phyloP scores from a whole-genome alignment of 345 rosid species.

The Psidium guajava region DNA sequence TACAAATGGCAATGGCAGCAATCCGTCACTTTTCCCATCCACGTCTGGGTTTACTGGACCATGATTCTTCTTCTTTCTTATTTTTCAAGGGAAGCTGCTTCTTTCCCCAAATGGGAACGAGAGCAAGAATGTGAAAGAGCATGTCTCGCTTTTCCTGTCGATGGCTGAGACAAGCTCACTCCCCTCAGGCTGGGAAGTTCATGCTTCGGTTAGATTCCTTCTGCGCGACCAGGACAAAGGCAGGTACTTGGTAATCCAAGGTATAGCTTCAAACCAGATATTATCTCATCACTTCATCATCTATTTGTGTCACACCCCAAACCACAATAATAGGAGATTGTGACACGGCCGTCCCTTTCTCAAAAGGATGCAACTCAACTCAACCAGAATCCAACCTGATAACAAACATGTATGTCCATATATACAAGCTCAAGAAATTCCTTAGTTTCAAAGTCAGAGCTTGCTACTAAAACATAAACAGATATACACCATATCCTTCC shows the following conservation, averaged over 20 bases:
- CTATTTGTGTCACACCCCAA: no score
- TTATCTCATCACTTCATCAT: not conserved
- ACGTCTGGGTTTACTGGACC: not conserved
- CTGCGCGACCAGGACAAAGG: slow-evolving; percentile 32
- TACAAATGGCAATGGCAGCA: slow-evolving; percentile 41
- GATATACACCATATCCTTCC: no score
- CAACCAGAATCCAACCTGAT: no score
- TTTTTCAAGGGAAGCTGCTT: slow-evolving; percentile 36
- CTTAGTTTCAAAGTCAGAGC: no score
- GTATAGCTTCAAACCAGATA: not conserved
- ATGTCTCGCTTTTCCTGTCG: slow-evolving; percentile 46
- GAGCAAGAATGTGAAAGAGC: slow-evolving; percentile 38
- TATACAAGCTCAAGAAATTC: no score
- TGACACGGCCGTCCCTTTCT: no score
- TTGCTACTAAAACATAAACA: no score
- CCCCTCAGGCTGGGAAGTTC: slow-evolving; percentile 35
- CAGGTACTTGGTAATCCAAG: slow-evolving; percentile 23
- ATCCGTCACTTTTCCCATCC: not conserved
- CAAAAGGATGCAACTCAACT: no score
- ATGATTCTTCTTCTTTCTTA: not conserved
- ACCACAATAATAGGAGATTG: no score
- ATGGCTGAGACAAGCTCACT: slow-evolving; percentile 28
- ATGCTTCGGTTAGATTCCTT: slow-evolving; percentile 29
- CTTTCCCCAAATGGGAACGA: slow-evolving; percentile 57
- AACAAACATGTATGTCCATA: no score